A percentile compares a stretch with the other conserved stretches of the same genome.
Evolutionary conservation across 805 yeast species (phyloP).

Genomic region (Saccharomycopsis fermentans): DNA sequence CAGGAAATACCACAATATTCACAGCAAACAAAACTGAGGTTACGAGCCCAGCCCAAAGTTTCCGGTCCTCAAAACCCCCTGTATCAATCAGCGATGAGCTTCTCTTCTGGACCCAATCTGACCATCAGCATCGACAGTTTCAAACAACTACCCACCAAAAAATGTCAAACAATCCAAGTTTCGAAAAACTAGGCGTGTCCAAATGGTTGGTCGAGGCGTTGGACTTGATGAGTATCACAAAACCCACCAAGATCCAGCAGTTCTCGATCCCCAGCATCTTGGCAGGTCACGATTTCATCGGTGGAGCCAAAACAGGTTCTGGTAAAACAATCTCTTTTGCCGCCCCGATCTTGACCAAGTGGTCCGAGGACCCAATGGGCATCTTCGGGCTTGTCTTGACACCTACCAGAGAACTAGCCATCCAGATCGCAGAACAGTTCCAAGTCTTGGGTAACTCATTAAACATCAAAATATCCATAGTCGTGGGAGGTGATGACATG

Average conservation of each 20-base stretch:
- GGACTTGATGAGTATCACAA: slow-evolving; percentile 65
- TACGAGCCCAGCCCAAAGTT: no score
- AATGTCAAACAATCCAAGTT: slow-evolving; percentile 24
- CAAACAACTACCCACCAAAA: neutral
- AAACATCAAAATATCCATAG: slow-evolving; percentile 71
- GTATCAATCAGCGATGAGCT: neutral
- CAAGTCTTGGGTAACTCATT: slow-evolving; percentile 83
- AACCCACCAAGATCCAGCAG: slow-evolving; percentile 79
- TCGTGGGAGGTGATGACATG: slow-evolving; percentile 94
- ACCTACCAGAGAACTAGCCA: slow-evolving; percentile 88
- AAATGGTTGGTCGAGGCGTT: slow-evolving; percentile 82
- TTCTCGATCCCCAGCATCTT: slow-evolving; percentile 85
- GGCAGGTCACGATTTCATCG: slow-evolving; percentile 83
- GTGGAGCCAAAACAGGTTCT: slow-evolving; percentile 97
- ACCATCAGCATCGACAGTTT: neutral
- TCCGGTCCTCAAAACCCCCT: no score
- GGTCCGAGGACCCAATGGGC: slow-evolving; percentile 95
- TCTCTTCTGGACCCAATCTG: no score
- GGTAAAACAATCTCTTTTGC: slow-evolving; percentile 98
- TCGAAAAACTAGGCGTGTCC: slow-evolving; percentile 63
- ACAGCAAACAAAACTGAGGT: no score
- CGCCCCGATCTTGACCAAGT: slow-evolving; percentile 88
- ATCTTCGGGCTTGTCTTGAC: slow-evolving; percentile 83
- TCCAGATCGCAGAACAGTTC: slow-evolving; percentile 95
- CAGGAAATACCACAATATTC: no score